phyloP scores from a whole-genome alignment of 768 basidiomycete genomes.

The Coprinopsis sp. region DNA sequence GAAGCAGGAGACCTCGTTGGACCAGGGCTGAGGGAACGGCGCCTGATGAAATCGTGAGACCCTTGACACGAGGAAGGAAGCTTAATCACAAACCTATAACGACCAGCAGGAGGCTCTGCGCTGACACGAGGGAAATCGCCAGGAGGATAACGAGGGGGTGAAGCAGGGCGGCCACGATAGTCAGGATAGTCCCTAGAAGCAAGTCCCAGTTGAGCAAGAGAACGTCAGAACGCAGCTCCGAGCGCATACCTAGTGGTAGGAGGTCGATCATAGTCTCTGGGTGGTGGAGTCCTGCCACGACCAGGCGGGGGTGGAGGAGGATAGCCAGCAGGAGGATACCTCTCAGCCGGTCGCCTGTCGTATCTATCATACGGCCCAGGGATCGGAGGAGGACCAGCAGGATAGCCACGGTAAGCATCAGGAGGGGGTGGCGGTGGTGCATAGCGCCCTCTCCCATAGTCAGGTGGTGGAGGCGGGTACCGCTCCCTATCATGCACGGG shows the following conservation, averaged over 20 bases:
- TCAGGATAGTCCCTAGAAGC: constrained; percentile 52
- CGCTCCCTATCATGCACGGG: constrained; percentile 43
- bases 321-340: constrained; percentile 37
- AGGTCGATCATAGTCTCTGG: constrained; percentile 57
- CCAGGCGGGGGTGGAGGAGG: constrained; percentile 48
- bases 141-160: constrained; percentile 45
- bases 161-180: constrained; percentile 50
- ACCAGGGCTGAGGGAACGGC: constrained; percentile 66
- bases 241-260: constrained; percentile 44
- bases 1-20: constrained; percentile 42
- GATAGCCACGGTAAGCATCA: constrained; percentile 49
- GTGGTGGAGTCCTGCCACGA: constrained; percentile 52
- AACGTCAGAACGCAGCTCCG: not conserved
- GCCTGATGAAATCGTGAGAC: constrained; percentile 55
- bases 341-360: constrained; percentile 52
- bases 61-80: not conserved
- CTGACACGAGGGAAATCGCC: constrained; percentile 47
- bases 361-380: constrained; percentile 57
- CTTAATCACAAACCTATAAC: constrained; percentile 36
- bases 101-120: constrained; percentile 37
- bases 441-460: constrained; percentile 58
- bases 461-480: constrained; percentile 44
- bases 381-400: constrained; percentile 42
- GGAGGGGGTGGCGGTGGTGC: constrained; percentile 49
- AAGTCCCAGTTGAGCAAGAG: not conserved